Base-by-base conservation (phyloP, 495 filamentous ascomycete species). In the Polyplosphaeria fusca region DNA sequence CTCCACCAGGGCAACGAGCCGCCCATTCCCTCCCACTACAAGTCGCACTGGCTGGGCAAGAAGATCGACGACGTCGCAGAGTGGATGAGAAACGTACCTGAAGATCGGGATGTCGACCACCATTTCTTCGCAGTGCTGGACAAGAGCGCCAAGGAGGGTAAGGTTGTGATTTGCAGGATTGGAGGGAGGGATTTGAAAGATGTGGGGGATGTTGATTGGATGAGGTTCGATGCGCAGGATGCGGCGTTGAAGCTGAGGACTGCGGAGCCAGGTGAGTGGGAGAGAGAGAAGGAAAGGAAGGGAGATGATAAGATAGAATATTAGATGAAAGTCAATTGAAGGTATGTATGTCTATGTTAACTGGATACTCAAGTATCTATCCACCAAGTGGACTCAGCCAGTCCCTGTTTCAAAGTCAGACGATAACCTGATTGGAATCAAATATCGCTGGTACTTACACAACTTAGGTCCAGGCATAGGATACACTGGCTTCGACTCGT, bases 381-480 rank as follows among this genome's bases (percentile, higher is more conserved):
- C n/a, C n/a, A n/a, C n/a, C n/a, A n/a, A n/a, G n/a, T n/a, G 30
- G 30, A 7, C 30, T 35, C 30, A 35, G 14, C 14, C 30, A 35
- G 30, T 35, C 7, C 7, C 30, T 35, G 30, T 35, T 35, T 35
- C 30, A 35, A 35, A 35, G 30, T 35, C 30, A 35, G 30, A 35
- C 14, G 30, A 35, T 35, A 14, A 7, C 14, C 14, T 35, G 30
- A 14, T 35, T 7, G 7, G 30, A 35, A 35, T 14, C 30, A 14
- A 7, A 35, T 35, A 35, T 35, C 30, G 30, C 7, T 14, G 30
- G 7, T 35, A 35, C 30, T 7, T 14, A 35, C 30, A 35, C 14
- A 35, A 14, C 14, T 35, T 44, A 19, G 61, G 61, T 16, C 61
- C 61, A 18, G 61, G 61, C 35, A 64, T 60, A n/a, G 20, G 9